Base-by-base conservation (phyloP, 345 rosid species). In the Euphorbia tirucalli region DNA sequence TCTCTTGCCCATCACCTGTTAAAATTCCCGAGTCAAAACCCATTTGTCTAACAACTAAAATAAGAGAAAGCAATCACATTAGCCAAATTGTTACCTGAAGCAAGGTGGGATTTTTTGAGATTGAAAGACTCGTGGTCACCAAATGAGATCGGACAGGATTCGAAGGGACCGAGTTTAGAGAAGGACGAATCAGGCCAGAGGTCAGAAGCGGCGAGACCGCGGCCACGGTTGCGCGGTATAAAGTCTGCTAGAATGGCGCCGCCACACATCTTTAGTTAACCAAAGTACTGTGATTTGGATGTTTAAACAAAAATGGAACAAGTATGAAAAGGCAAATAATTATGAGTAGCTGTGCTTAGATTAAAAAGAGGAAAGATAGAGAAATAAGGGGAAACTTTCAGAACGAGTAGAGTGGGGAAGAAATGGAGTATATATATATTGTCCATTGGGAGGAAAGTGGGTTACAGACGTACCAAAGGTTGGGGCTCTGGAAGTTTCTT, bases 241-340 rank as follows among this genome's bases (percentile, higher is more conserved):
- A 90, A 71, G 9, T 81, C 88, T 39, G 76, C 63, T 35, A 90
- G 70, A 70, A 88, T 72, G 49, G 96, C 86, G 57, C 96, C 98
- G 74, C 93, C 85, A 79, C 96, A 92, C 98, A 89, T 90, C 56
- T 54, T 77, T 30, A 22, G 60, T 18, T 73, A 11, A 27, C 7
- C 6, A 44, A n/a, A 69, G 22, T 15, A 22, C 7, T 16, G 1
- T 31, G 5, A 4, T 19, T 52, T 18, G 57, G 2, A n/a, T n/a
- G n/a, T n/a, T 19, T 7, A 15, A 48, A 48, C 5, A 21, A n/a
- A 52, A 52, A 5, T 2, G 7, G 9, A 2, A 5, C n/a, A n/a
- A n/a, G n/a, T n/a, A 4, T n/a, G 57, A 52, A 46, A 35, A 27
- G 49, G 15, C 18, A 3, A 16, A 24, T 3, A 37, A 41, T n/a